Conservation (phyloP, 108 stramenopile genomes). For the Cyclotella atomus region DNA sequence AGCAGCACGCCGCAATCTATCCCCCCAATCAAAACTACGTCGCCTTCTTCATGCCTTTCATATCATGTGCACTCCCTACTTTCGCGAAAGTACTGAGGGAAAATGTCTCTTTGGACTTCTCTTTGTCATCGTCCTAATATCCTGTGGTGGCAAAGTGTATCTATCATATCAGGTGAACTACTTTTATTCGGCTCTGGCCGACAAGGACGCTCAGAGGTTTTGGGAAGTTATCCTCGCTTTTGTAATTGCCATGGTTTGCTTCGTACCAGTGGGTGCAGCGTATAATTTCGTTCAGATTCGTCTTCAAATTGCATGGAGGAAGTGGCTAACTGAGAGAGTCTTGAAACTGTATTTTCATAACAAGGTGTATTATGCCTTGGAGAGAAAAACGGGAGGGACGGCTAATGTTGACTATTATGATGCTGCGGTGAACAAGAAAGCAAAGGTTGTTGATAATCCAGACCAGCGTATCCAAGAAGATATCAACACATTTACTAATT, state of each 20-base stretch:
- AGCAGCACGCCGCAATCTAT: neutral
- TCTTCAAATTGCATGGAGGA: constrained; percentile 68
- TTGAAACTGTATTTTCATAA: constrained; percentile 63
- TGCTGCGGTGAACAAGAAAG: constrained; percentile 12
- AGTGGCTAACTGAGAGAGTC: constrained; percentile 85
- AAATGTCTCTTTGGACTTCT: constrained; percentile 53
- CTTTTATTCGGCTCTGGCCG: constrained; percentile 72
- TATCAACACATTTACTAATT: constrained; percentile 65
- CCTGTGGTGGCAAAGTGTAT: constrained; percentile 71
- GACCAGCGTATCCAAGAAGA: constrained; percentile 84
- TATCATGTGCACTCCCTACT: constrained; percentile 57
- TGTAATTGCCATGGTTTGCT: constrained; percentile 49
- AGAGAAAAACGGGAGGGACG: constrained; percentile 14
- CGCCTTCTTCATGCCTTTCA: constrained; percentile 51
- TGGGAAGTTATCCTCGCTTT: constrained; percentile 55
- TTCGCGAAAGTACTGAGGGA: constrained; percentile 49
- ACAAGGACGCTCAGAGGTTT: constrained; percentile 69
- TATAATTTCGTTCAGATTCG: constrained; percentile 59
- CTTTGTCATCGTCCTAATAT: constrained; percentile 63
- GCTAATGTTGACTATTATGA: neutral
- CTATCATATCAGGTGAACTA: constrained; percentile 81
- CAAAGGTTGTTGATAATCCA: constrained; percentile 65
- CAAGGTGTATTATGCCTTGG: constrained; percentile 63
- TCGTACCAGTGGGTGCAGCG: constrained; percentile 75
- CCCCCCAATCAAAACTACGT: constrained; percentile 17